phyloP scores from a whole-genome alignment of 768 basidiomycete species.

The Kwoniella newhampshirensis region DNA sequence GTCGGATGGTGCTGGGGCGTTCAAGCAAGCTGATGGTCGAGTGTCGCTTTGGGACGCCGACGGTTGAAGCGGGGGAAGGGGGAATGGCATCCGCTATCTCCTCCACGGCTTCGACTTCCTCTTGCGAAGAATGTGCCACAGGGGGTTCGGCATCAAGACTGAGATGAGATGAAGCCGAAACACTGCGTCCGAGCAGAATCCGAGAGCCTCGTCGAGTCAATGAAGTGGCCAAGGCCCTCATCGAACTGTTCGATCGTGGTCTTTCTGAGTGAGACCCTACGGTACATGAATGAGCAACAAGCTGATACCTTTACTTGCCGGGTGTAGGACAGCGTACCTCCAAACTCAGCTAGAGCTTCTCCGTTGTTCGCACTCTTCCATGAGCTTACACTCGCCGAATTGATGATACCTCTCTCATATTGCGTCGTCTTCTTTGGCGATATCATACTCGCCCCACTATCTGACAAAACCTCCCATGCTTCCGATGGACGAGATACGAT shows the following conservation, averaged over 20 bases:
- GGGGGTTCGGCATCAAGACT: conserved; percentile 3
- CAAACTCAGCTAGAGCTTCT: conserved; percentile 40
- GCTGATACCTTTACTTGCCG: neutral
- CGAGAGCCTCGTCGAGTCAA: conserved; percentile 22
- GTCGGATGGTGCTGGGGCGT: conserved; percentile 40
- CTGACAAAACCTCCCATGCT: conserved; percentile 40
- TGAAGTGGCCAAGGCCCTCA: conserved; percentile 27
- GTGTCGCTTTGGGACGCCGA: conserved; percentile 44
- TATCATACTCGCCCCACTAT: conserved; percentile 39
- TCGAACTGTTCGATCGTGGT: conserved; percentile 13
- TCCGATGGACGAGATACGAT: conserved; percentile 23
- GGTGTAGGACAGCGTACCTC: conserved; percentile 15
- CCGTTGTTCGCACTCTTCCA: conserved; percentile 49
- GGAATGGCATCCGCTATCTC: conserved; percentile 18
- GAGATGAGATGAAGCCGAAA: conserved; percentile 19
- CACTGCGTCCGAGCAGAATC: conserved; percentile 22
- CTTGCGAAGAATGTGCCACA: neutral
- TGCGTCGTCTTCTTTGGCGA: conserved; percentile 24
- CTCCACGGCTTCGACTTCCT: conserved; percentile 20
- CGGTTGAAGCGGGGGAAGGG: conserved; percentile 47
- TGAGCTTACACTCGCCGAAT: conserved; percentile 26
- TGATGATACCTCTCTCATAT: conserved; percentile 10
- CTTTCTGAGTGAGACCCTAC: conserved; percentile 9
- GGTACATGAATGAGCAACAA: conserved; percentile 4
- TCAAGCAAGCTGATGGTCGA: conserved; percentile 33